Conservation (phyloP, 2,329 filamentous ascomycete species). For the Fusarium duplospermum region DNA sequence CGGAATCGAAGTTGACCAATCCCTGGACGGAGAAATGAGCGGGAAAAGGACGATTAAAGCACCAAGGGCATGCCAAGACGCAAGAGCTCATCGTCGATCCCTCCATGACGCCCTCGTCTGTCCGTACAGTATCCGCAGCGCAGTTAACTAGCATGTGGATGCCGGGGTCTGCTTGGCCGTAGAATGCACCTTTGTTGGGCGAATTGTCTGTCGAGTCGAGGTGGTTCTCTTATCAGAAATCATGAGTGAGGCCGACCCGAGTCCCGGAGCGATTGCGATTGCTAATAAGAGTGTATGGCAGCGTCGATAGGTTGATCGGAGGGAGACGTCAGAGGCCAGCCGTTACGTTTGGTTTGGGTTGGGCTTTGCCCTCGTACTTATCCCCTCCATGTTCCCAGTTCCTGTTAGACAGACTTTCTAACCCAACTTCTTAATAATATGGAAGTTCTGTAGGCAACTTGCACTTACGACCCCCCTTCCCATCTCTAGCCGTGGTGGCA, state of each 20-base stretch:
- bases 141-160: conserved; percentile 33
- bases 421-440: conserved; percentile 4
- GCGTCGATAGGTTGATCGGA: neutral
- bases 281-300: neutral
- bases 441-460: neutral
- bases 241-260: conserved; percentile 2
- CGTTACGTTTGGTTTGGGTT: neutral
- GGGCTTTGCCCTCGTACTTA: neutral
- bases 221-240: conserved; percentile 35
- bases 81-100: conserved; percentile 33
- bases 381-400: neutral
- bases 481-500: neutral
- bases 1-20: conserved; percentile 17
- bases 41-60: conserved; percentile 10
- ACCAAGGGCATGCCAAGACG: conserved; percentile 29
- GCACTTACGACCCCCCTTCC: neutral
- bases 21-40: conserved; percentile 12
- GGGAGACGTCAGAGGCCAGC: neutral
- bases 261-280: neutral
- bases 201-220: conserved; percentile 21
- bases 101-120: conserved; percentile 30
- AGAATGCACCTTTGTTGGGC: conserved; percentile 33
- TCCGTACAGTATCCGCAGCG: conserved; percentile 2
- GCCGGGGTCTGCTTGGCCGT: conserved; percentile 18
- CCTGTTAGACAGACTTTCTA: neutral